phyloP scores from a whole-genome alignment of 345 rosid species.

The Laguncularia racemosa region DNA sequence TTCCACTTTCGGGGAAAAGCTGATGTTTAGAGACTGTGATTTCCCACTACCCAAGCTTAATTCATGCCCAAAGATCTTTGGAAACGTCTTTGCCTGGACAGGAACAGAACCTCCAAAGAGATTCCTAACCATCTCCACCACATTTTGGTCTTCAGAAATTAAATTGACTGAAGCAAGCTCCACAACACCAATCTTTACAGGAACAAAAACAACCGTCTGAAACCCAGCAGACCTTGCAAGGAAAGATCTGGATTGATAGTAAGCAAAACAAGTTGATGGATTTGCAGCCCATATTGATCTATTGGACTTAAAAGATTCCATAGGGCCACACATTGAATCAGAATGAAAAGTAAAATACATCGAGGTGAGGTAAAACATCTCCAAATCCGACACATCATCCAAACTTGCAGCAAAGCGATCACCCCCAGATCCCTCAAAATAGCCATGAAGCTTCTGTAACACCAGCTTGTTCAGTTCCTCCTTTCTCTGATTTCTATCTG shows the following conservation, averaged over 20 bases:
- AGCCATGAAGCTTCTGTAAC: slow-evolving; percentile 55
- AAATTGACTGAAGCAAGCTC: slow-evolving; percentile 75
- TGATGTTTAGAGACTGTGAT: slow-evolving; percentile 61
- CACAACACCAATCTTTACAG: slow-evolving; percentile 70
- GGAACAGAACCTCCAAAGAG: slow-evolving; percentile 52
- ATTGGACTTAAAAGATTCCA: slow-evolving; percentile 46
- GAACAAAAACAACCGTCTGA: slow-evolving; percentile 62
- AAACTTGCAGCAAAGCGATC: slow-evolving; percentile 31
- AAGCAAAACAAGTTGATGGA: slow-evolving; percentile 39
- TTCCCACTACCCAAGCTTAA: slow-evolving; percentile 66
- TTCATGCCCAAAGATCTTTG: slow-evolving; percentile 84
- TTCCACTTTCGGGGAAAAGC: slow-evolving; percentile 80
- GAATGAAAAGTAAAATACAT: slow-evolving; percentile 52
- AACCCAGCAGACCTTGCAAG: slow-evolving; percentile 75
- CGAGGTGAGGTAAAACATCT: slow-evolving; percentile 69
- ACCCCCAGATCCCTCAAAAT: slow-evolving; percentile 40
- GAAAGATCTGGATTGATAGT: slow-evolving; percentile 57
- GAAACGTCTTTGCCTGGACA: slow-evolving; percentile 48
- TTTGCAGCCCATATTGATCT: slow-evolving; percentile 67
- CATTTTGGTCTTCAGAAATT: slow-evolving; percentile 53
- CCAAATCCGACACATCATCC: slow-evolving; percentile 49
- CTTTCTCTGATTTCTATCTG: slow-evolving; percentile 37
- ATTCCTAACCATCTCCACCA: slow-evolving; percentile 49
- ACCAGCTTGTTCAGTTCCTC: slow-evolving; percentile 55
- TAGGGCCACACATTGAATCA: slow-evolving; percentile 53